A percentile compares a stretch with the other conserved stretches of the same genome.
Evolutionary conservation across 164 flowering plant species (phyloP).

Genomic region (Platanus orientalis): DNA sequence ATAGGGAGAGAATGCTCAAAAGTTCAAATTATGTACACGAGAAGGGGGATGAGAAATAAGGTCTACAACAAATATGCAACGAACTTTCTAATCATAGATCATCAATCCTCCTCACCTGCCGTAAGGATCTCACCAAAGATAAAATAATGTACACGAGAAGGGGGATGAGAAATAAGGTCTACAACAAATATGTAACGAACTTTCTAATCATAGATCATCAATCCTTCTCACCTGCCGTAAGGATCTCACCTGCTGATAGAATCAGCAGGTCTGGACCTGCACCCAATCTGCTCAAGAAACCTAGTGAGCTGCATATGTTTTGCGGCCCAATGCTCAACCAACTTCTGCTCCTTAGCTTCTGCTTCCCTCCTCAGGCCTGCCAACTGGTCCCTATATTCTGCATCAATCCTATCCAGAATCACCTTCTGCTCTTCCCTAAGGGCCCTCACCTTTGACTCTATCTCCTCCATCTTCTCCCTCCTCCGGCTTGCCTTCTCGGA

Average conservation of each 20-base stretch:
- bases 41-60: no score
- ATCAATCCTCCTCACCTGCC: no score
- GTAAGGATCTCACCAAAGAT: constrained; percentile 28
- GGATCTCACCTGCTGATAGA: constrained; percentile 43
- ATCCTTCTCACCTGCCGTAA: no score
- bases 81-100: no score
- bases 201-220: no score
- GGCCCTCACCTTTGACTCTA: constrained; percentile 62
- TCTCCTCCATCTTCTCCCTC: constrained; percentile 85
- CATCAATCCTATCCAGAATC: constrained; percentile 62
- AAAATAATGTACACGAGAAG: no score
- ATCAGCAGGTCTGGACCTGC: constrained; percentile 40
- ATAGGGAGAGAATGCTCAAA: no score
- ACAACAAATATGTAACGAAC: no score
- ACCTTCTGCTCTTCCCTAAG: constrained; percentile 69
- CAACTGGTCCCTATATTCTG: constrained; percentile 76
- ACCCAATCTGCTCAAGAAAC: constrained; percentile 69
- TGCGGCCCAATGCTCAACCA: constrained; percentile 73
- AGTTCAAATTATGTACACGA: no score
- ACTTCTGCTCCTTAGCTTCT: constrained; percentile 78
- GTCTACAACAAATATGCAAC: no score
- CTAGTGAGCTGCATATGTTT: constrained; percentile 58
- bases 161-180: no score
- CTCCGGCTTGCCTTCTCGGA: constrained; percentile 71
- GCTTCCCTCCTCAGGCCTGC: constrained; percentile 71